Evolutionary conservation across 345 rosid species (phyloP).

Genomic region (Populus nigra): DNA sequence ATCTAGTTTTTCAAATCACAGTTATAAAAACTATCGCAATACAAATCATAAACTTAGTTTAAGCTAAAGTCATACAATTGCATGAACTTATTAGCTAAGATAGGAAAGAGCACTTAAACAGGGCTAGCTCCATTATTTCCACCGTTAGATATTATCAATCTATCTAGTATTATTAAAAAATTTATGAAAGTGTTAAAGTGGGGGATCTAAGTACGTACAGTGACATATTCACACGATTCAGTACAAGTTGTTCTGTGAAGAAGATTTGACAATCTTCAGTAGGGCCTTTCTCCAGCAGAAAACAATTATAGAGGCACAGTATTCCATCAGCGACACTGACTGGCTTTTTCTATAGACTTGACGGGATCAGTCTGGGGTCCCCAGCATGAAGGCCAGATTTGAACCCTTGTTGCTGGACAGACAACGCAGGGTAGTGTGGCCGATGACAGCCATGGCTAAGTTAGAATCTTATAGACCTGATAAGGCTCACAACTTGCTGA

Average conservation of each 20-base stretch:
- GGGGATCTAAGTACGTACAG: not conserved
- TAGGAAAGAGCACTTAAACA: not conserved
- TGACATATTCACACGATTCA: not conserved
- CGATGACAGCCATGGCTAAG: not conserved
- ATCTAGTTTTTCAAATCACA: no score
- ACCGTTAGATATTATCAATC: not conserved
- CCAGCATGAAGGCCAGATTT: not conserved
- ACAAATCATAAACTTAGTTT: no score
- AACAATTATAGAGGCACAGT: not conserved
- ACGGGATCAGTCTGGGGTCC: not conserved
- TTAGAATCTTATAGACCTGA: not conserved
- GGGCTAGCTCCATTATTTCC: not conserved
- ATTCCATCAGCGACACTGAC: not conserved
- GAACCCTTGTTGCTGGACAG: not conserved
- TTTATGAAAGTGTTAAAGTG: not conserved
- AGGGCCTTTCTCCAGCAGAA: slow-evolving; percentile 3
- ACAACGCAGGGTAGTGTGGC: not conserved
- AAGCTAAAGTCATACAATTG: not conserved
- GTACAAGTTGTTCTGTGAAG: not conserved
- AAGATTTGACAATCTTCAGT: slow-evolving; percentile 13
- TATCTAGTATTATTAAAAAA: not conserved
- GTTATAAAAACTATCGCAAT: no score
- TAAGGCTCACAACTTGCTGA: not conserved
- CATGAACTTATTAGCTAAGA: not conserved
- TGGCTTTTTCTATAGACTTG: not conserved